These are phyloP conservation scores for Solanum gracilifrons DNA, from an alignment of 257 asterid genomes.

Conservation along the genomic window DNA sequence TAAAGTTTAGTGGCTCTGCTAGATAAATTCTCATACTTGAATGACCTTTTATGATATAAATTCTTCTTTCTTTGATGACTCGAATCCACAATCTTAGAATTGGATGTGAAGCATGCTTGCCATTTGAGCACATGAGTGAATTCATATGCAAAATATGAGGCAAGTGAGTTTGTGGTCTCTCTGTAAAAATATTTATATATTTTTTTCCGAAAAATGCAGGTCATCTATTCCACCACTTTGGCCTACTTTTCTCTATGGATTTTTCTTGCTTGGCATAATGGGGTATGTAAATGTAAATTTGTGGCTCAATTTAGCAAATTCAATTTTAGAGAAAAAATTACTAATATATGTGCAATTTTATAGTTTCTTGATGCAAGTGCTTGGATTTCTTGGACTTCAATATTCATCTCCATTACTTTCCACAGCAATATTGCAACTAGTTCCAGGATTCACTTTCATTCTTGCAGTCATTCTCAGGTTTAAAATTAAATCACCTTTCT, in stretches of 20 bases:
- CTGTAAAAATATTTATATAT: not conserved
- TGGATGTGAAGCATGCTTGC: not conserved
- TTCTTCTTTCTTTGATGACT: not conserved
- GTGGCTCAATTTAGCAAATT: not conserved
- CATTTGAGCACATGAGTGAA: not conserved
- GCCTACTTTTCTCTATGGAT: constrained; percentile 28
- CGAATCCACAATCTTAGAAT: not conserved
- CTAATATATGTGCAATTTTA: not conserved
- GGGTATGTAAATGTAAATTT: constrained; percentile 30
- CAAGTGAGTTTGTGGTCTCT: not conserved
- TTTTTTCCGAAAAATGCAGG: constrained; percentile 3
- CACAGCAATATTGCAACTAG: constrained; percentile 43
- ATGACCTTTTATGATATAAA: not conserved
- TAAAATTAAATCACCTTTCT: not conserved
- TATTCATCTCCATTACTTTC: constrained; percentile 48
- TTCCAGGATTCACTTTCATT: constrained; percentile 57
- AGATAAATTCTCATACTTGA: too few species aligned
- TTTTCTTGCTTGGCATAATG: constrained; percentile 50
- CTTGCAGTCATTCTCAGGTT: constrained; percentile 54
- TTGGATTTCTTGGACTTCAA: constrained; percentile 41
- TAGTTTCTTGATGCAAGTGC: constrained; percentile 45
- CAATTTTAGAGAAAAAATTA: not conserved
- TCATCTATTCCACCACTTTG: constrained; percentile 38
- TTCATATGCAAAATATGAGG: not conserved
- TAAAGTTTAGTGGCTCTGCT: not conserved